A percentile compares a stretch with the other conserved stretches of the same genome.
Conservation (phyloP, 2,329 filamentous ascomycete species). For the Trichoderma guizhouense region DNA sequence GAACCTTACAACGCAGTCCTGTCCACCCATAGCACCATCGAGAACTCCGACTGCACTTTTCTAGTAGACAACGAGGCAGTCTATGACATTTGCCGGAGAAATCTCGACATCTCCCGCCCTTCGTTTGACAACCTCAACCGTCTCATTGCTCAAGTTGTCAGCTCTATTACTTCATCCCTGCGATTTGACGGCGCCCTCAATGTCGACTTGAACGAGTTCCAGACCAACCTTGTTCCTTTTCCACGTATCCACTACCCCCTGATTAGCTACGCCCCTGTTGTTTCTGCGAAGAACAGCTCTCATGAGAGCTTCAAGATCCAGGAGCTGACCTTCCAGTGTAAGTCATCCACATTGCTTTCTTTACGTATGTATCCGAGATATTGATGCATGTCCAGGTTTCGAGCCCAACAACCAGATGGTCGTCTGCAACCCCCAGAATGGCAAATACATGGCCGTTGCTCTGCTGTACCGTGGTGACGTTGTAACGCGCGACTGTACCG, state of each 20-base stretch:
- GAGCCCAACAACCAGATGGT: slow-evolving; percentile 80
- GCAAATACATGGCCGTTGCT: slow-evolving; percentile 74
- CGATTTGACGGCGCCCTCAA: slow-evolving; percentile 71
- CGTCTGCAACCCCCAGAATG: slow-evolving; percentile 69
- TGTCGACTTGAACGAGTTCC: slow-evolving; percentile 74
- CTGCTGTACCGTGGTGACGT: slow-evolving; percentile 70
- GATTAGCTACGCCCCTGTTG: slow-evolving; percentile 69
- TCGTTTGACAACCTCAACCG: slow-evolving; percentile 71
- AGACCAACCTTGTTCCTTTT: slow-evolving; percentile 72
- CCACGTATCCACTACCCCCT: slow-evolving; percentile 72
- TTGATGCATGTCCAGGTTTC: slow-evolving; percentile 51
- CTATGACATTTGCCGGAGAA: slow-evolving; percentile 72
- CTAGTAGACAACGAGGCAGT: slow-evolving; percentile 72
- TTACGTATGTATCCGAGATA: background rate
- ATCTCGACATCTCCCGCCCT: slow-evolving; percentile 66
- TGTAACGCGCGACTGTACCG: slow-evolving; percentile 66
- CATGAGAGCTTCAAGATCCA: slow-evolving; percentile 86
- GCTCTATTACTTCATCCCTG: slow-evolving; percentile 69
- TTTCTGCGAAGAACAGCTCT: slow-evolving; percentile 70
- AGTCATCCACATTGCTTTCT: slow-evolving; percentile 29
- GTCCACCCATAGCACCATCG: slow-evolving; percentile 71
- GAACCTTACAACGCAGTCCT: slow-evolving; percentile 73
- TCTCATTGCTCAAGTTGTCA: slow-evolving; percentile 70
- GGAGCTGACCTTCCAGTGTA: slow-evolving; percentile 73
- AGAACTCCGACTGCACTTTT: slow-evolving; percentile 78